phyloP scores from a whole-genome alignment of 495 filamentous ascomycete genomes.

The Talaromyces trachyspermus region DNA sequence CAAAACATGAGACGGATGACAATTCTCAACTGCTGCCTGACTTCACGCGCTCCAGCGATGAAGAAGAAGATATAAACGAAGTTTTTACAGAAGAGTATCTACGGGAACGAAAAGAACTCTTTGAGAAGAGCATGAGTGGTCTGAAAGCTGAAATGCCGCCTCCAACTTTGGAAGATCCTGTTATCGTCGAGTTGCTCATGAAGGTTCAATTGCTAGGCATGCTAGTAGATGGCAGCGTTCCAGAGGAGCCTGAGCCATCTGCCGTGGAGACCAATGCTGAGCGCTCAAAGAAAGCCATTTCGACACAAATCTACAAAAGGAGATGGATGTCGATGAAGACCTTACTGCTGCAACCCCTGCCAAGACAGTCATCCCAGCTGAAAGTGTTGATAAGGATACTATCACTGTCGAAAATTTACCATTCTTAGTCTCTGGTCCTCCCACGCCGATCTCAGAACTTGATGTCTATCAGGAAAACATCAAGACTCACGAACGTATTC shows the following conservation, averaged over 20 bases:
- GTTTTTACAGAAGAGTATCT: conserved; percentile 45
- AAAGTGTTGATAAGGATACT: conserved; percentile 10
- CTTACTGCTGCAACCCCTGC: conserved; percentile 15
- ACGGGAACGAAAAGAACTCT: conserved; percentile 39
- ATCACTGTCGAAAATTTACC: conserved; percentile 37
- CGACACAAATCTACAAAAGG: conserved; percentile 17
- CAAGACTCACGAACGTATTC: conserved; percentile 26
- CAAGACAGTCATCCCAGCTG: conserved; percentile 12
- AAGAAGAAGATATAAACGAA: conserved; percentile 40
- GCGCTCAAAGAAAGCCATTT: neutral
- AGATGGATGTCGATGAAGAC: conserved; percentile 17
- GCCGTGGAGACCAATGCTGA: conserved; percentile 18
- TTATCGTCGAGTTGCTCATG: conserved; percentile 34
- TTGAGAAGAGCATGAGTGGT: conserved; percentile 38
- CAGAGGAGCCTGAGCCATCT: conserved; percentile 9
- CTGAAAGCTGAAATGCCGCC: conserved; percentile 40
- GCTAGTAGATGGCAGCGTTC: conserved; percentile 17
- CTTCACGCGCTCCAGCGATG: conserved; percentile 30
- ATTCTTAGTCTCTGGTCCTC: conserved; percentile 40
- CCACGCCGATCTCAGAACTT: conserved; percentile 43
- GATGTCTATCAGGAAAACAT: conserved; percentile 39
- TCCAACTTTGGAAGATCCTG: conserved; percentile 37
- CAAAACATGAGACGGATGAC: neutral
- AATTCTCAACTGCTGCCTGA: conserved; percentile 20
- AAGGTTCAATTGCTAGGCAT: conserved; percentile 41